Base-by-base conservation (phyloP, 768 basidiomycete genomes). In the Pulveroboletus sp. region DNA sequence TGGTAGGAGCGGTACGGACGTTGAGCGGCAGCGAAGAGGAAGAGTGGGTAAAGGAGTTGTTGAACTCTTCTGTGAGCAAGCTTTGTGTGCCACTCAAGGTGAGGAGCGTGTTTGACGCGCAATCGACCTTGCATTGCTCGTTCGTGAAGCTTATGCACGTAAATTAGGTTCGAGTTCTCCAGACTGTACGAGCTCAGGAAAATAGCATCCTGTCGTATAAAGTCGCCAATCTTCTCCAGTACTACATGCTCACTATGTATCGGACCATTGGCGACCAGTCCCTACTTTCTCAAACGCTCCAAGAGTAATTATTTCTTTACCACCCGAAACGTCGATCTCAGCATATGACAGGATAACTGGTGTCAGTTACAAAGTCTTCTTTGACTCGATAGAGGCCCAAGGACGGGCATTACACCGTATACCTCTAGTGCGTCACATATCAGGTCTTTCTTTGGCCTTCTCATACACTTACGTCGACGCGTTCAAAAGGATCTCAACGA, bases 101-200 rank as follows among this genome's bases (percentile, higher is more conserved):
- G 30, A 55, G 27, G 65, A 47, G 16, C 0, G 19, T 29, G 10
- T 29, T 38, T 5, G 1, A 36, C 5, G 29, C 22, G 5, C 9
- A 9, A 14, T 22, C 14, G 12, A 32, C 3, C 7, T 1, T 30
- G 26, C 20, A 35, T 17, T 26, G 5, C 8, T 31, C 42, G 31
- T 43, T 24, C 42, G 19, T 39, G 40, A 36, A 14, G 6, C 45
- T 54, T 37, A 53, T 19, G 19, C 4, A 20, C 22, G 16, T 12
- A 3, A 24, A 36, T 45, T 6, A 56, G 89, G 73, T 88, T 29
- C 82, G 95, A 23, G 86, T 97, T n/a, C 82, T 89, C 60, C 93
- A 98, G 65, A 96, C 93, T 4, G 82, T 96, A 27, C 82, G 87
- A 36, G 89, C 87, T 1, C 95, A 99, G 63, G 95, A 97, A 68